phyloP scores from a whole-genome alignment of 2,329 filamentous ascomycete genomes.

The Camptophora hylomeconis region DNA sequence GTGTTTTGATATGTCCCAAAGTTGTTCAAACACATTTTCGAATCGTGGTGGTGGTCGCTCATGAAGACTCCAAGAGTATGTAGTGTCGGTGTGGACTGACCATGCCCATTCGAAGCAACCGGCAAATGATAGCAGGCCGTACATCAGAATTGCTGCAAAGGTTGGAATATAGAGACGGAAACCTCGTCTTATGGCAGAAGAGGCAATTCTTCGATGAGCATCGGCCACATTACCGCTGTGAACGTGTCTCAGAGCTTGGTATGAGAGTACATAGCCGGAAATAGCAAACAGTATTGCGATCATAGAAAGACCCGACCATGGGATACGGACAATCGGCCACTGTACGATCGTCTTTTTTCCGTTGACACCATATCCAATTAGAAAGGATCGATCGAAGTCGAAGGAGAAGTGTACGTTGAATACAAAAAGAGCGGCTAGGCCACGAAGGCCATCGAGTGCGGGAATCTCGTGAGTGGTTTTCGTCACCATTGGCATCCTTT shows the following conservation, averaged over 20 bases:
- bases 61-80: constrained; percentile 3
- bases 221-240: constrained; percentile 25
- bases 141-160: constrained; percentile 25
- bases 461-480: too few relatives aligned
- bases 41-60: constrained; percentile 25
- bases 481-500: too few relatives aligned
- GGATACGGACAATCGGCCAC: not conserved
- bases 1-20: constrained; percentile 7
- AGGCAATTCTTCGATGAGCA: constrained; percentile 27
- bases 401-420: constrained; percentile 9
- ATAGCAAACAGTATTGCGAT: constrained; percentile 37
- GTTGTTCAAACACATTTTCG: constrained; percentile 20
- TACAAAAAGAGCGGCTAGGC: constrained; percentile 24
- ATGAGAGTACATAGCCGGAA: constrained; percentile 35
- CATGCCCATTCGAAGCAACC: constrained; percentile 16
- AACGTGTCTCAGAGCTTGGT: constrained; percentile 28
- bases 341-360: not conserved
- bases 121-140: constrained; percentile 26
- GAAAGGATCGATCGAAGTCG: not conserved
- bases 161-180: constrained; percentile 31
- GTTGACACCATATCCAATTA: not conserved
- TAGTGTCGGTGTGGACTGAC: constrained; percentile 4
- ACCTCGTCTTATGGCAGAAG: constrained; percentile 30
- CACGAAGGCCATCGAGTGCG: constrained; percentile 27
- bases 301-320: constrained; percentile 8